A percentile compares a stretch with the other conserved stretches of the same genome.
Evolutionary conservation across 306 rosid species (phyloP).

Genomic region (Malus domestica): DNA sequence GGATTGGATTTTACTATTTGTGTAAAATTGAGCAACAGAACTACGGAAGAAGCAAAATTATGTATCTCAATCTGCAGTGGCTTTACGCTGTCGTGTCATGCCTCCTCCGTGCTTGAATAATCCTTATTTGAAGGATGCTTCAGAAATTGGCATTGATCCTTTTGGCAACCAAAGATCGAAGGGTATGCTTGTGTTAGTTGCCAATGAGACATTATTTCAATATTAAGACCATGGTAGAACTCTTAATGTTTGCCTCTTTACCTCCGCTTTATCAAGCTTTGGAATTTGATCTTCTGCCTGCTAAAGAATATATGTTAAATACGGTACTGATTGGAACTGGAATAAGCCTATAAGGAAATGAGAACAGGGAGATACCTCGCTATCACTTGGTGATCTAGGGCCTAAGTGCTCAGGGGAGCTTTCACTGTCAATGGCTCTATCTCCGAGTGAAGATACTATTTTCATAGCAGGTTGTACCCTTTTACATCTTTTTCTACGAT

Average conservation of each 20-base stretch:
- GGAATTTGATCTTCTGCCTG: slow-evolving; percentile 41
- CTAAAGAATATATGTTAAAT: slow-evolving; percentile 2
- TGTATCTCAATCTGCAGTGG: slow-evolving; percentile 74
- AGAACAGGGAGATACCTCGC: slow-evolving; percentile 34
- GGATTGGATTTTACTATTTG: not conserved
- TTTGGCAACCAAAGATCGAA: slow-evolving; percentile 72
- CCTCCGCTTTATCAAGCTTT: slow-evolving; percentile 25
- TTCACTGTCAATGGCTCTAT: slow-evolving; percentile 40
- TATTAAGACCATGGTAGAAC: not conserved
- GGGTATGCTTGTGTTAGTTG: slow-evolving; percentile 38
- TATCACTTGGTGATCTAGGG: slow-evolving; percentile 47
- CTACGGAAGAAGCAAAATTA: slow-evolving; percentile 38
- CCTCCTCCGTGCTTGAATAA: slow-evolving; percentile 92
- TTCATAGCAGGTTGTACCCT: slow-evolving; percentile 18
- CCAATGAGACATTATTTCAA: not conserved
- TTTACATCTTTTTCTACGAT: slow-evolving; percentile 28
- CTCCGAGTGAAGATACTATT: slow-evolving; percentile 23
- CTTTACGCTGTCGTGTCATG: slow-evolving; percentile 79
- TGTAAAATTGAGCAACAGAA: slow-evolving; percentile 5
- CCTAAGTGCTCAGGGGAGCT: slow-evolving; percentile 44
- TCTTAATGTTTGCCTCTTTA: slow-evolving; percentile 51
- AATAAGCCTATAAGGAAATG: slow-evolving; percentile 5
- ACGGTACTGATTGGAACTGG: not conserved
- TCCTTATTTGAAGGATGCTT: slow-evolving; percentile 64
- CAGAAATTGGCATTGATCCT: slow-evolving; percentile 51